phyloP scores from a whole-genome alignment of 176 grass and related monocot species.

The Poa annua region DNA sequence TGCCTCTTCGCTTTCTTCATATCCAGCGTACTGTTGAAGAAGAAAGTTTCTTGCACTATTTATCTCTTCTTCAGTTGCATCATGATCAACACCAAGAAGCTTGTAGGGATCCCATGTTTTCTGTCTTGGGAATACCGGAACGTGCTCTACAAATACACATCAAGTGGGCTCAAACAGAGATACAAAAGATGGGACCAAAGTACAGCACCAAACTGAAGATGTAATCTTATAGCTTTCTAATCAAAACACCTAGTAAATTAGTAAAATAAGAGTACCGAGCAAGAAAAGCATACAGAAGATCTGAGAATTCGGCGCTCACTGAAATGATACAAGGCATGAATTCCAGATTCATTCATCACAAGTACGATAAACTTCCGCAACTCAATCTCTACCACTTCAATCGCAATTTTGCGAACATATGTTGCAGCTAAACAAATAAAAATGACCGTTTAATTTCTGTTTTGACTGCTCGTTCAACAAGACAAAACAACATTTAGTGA shows the following conservation, averaged over 20 bases:
- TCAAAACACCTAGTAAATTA: not conserved
- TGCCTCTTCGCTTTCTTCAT: constrained; percentile 78
- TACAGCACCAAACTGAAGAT: not conserved
- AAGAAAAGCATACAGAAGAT: not conserved
- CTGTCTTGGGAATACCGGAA: constrained; percentile 63
- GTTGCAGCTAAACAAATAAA: constrained; percentile 26
- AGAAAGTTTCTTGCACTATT: constrained; percentile 74
- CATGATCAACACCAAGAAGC: constrained; percentile 71
- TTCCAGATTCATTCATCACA: constrained; percentile 1
- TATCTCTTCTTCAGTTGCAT: constrained; percentile 91
- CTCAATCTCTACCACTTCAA: not conserved
- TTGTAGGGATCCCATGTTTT: constrained; percentile 80
- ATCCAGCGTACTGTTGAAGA: constrained; percentile 64
- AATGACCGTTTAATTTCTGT: not conserved
- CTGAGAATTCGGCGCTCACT: not conserved
- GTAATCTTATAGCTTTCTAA: not conserved
- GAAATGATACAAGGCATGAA: not conserved
- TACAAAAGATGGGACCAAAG: constrained; percentile 26
- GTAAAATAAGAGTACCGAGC: not conserved
- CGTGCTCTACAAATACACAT: constrained; percentile 49
- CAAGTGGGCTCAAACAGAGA: constrained; percentile 18
- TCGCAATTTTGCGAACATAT: not conserved
- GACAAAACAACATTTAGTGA: not conserved
- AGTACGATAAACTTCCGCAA: not conserved
- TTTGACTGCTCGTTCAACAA: not conserved